Conservation (phyloP, 208 protist species). For the Trypanosoma platydactyli region DNA sequence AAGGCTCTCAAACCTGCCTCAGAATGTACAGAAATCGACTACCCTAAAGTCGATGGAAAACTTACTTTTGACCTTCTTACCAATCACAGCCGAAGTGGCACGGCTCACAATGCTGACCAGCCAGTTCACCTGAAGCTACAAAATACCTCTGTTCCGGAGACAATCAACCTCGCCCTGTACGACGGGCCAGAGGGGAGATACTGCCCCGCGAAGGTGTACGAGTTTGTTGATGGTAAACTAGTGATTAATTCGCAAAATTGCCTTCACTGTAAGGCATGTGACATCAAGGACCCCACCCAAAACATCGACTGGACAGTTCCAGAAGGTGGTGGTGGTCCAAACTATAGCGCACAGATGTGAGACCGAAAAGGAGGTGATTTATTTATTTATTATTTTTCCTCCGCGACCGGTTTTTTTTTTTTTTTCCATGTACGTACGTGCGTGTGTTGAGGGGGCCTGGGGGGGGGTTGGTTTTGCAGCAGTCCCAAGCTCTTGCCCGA, state of each 20-base stretch:
- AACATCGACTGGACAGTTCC: conserved; percentile 97
- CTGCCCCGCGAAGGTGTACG: conserved; percentile 98
- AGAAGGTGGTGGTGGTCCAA: conserved; percentile 89
- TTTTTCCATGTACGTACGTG: conserved; percentile 6
- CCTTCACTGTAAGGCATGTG: conserved; percentile 98
- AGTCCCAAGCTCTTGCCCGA: no score
- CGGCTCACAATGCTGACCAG: conserved; percentile 97
- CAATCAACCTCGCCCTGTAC: conserved; percentile 88
- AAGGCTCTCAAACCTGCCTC: conserved; percentile 60
- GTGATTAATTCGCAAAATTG: conserved; percentile 99
- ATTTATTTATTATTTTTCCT: conserved; percentile 23
- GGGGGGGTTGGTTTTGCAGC: no score
- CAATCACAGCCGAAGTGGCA: conserved; percentile 93
- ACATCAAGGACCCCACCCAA: conserved; percentile 98
- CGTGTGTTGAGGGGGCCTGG: no score
- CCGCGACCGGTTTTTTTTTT: conserved; percentile 9
- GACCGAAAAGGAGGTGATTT: conserved; percentile 4
- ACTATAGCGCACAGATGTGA: conserved; percentile 88
- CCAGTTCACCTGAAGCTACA: conserved; percentile 92
- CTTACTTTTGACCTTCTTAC: conserved; percentile 97
- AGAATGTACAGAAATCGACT: conserved; percentile 89
- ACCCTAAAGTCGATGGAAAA: conserved; percentile 96
- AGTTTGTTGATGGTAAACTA: conserved; percentile 87
- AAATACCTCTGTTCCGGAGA: conserved; percentile 64
- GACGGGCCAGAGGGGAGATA: conserved; percentile 93